Conservation (phyloP, 179 eudicot species). For the Silene vulgaris region DNA sequence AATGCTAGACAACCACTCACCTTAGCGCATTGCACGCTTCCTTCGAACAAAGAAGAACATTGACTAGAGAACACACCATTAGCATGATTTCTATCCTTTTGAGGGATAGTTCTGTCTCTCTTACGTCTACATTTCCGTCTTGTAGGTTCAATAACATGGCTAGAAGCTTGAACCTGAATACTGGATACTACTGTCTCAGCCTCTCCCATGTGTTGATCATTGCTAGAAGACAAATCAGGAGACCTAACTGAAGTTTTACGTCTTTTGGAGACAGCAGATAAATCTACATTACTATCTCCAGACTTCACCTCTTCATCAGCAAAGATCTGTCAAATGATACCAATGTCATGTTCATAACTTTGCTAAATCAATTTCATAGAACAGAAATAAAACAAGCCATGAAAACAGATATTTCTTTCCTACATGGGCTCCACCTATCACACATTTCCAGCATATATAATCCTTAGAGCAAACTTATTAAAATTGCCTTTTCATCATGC, state of each 20-base stretch:
- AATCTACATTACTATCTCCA: slow-evolving; percentile 23
- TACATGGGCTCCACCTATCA: neutral
- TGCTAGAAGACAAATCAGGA: slow-evolving; percentile 31
- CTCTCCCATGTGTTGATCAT: slow-evolving; percentile 37
- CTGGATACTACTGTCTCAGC: slow-evolving; percentile 55
- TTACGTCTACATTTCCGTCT: slow-evolving; percentile 61
- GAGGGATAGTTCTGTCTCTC: slow-evolving; percentile 34
- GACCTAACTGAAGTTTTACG: slow-evolving; percentile 28
- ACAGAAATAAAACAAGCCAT: neutral
- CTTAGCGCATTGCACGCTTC: slow-evolving; percentile 35
- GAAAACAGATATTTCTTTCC: neutral
- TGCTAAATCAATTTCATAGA: neutral
- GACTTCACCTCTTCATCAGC: slow-evolving; percentile 30
- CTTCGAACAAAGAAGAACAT: slow-evolving; percentile 23
- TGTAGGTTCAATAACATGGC: slow-evolving; percentile 35
- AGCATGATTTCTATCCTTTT: slow-evolving; percentile 21
- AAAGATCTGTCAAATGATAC: slow-evolving; percentile 23
- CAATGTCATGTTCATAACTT: slow-evolving; percentile 7
- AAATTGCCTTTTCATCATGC: no score
- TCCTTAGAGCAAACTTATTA: neutral
- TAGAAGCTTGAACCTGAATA: slow-evolving; percentile 34
- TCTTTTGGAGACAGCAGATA: slow-evolving; percentile 19
- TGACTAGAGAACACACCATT: slow-evolving; percentile 22
- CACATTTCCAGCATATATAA: neutral
- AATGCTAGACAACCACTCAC: slow-evolving; percentile 25